Evolutionary conservation across 192 early-diverging fungal genomes (phyloP), one percentile per base, ranked within the genome.

Genomic region (Radiomyces spectabilis): DNA sequence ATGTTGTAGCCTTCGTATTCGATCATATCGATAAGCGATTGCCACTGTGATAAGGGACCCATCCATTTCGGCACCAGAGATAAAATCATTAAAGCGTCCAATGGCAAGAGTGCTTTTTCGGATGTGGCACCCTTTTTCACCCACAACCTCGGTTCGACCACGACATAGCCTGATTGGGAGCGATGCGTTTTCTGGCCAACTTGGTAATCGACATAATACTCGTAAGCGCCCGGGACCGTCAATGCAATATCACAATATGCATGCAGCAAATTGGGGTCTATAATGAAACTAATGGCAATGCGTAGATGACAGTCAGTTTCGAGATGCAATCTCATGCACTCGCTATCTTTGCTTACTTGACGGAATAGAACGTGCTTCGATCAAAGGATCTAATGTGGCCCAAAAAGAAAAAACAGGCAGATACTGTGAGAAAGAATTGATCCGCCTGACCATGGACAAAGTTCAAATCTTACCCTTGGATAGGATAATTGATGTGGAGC

Each of bases 61-160:
- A 99, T 80, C 91, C 95, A 97, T 58, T 99, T 99, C 25, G 95
- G 93, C 5, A 93, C 82, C n/a, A 94, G 81, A 1, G 97, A 91
- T 68, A 95, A 79, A 49, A 95, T 78, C 41, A 82, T 88, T 6
- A 99, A 79, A 2, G 84, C 95, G 56, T 97, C 93, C 41, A 98
- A 68, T 10, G 95, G 86, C 53, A 96, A 59, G 5, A 83, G 65
- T 1, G 48, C 13, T 24, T 57, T 19, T 3, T 45, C 13, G 22
- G 53, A 66, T n/a, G n/a, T n/a, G n/a, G n/a, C n/a, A n/a, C n/a
- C n/a, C n/a, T n/a, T n/a, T 51, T 52, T 57, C 55, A 93, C 62
- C 19, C 40, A 57, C 21, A 99, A 67, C 12, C 82, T 69, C n/a
- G 96, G 96, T 45, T 97, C 94, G 6, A 97, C 91, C 6, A 93